A percentile compares a stretch with the other conserved stretches of the same genome.
These are phyloP conservation scores for Dalbergia cultrata DNA, from an alignment of 306 rosid genomes.

Conservation along the genomic window DNA sequence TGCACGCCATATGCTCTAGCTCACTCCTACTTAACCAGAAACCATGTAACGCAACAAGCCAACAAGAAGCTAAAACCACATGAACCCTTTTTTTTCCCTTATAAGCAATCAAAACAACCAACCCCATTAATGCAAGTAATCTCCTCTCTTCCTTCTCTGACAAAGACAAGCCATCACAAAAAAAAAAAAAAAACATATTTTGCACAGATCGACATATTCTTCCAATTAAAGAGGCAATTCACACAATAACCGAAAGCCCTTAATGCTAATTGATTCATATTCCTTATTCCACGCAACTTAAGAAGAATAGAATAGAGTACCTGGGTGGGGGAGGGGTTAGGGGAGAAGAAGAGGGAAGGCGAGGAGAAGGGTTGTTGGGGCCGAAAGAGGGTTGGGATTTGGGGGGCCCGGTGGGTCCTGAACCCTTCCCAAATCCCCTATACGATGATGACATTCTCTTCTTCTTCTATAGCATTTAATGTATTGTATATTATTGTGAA, in stretches of 20 bases:
- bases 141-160: not conserved
- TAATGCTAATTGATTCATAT: not conserved
- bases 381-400: conserved; percentile 57
- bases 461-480: conserved; percentile 28
- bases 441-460: conserved; percentile 44
- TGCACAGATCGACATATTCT: not conserved
- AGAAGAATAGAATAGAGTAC: conserved; percentile 29
- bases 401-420: conserved; percentile 67
- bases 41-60: not conserved
- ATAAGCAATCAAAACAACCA: not conserved
- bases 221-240: not conserved
- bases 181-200: not conserved
- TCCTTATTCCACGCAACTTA: not conserved
- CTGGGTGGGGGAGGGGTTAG: conserved; percentile 50
- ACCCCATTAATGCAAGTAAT: not conserved
- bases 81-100: not conserved
- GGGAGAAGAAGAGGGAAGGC: conserved; percentile 47
- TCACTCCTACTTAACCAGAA: too few relatives aligned
- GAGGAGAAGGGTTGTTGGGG: conserved; percentile 34
- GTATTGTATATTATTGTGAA: not conserved
- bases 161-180: not conserved
- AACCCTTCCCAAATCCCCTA: conserved; percentile 61
- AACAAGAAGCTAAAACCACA: not conserved
- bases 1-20: too few relatives aligned
- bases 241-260: not conserved